Base-by-base conservation (phyloP, 2,329 filamentous ascomycete genomes). In the Hypoxylon rubiginosum region DNA sequence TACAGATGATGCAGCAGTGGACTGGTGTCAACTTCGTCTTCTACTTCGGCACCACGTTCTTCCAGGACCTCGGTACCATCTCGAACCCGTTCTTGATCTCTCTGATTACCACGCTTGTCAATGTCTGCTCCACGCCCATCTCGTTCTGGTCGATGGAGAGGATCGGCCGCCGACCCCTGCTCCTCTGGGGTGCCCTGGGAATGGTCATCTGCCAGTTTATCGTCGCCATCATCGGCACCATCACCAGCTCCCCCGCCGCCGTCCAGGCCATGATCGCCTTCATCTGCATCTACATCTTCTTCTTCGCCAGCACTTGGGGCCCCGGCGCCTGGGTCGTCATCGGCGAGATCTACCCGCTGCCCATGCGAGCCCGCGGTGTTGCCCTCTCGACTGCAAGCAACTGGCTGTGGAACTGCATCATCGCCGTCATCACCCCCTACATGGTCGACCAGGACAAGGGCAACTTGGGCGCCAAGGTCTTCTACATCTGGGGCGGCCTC, bases 241-340 rank as follows among this genome's bases (percentile, higher is more conserved):
- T 87, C 56, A 86, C 84, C 65, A 77, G 73, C 21, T 76, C 84
- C 51, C 74, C 81, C 0, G 70, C 82, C 2, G 90, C 88, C 34
- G 85, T 87, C 73, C 84, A 87, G 72, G 88, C 91, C 53, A 90
- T 94, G 85, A 93, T 97, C 71, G 88, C 92, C 66, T 96, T 97
- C 83, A 96, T 96, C 77, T 91, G 90, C 82, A 90, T 97, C 83
- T 96, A 94, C 86, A 94, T 97, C 85, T 94, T 93, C 86, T 95
- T 91, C 86, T 97, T 97, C 79, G 93, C 93, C 65, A 90, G 87
- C 63, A 97, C 93, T 69, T 97, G 93, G 93, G 93, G 93, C n/a
- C 74, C 74, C 57, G 91, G 89, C 53, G 87, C 91, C 57, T 94
- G 91, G 91, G 88, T 91, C 58, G 87, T 97, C 72, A 94, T 96